Evolutionary conservation across 352 stramenopile genomes (phyloP).

Genomic region (Globisporangium emineosum): DNA sequence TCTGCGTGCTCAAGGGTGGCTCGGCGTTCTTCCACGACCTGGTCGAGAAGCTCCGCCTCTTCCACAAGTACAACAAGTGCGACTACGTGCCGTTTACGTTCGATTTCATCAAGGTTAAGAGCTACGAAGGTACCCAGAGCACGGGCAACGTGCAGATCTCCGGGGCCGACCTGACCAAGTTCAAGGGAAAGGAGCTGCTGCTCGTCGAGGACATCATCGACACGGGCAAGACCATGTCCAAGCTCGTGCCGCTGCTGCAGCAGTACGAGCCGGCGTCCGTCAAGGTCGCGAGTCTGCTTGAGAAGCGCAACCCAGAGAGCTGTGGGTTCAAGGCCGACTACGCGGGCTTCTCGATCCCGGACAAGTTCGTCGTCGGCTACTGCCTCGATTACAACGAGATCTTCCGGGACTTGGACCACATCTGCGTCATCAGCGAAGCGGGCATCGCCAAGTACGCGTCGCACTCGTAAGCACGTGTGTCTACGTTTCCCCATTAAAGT

Average conservation of each 20-base stretch:
- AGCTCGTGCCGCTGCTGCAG: constrained; percentile 88
- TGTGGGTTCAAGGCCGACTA: constrained; percentile 93
- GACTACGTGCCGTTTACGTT: constrained; percentile 91
- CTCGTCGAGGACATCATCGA: constrained; percentile 98
- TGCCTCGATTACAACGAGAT: constrained; percentile 98
- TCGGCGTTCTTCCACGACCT: constrained; percentile 89
- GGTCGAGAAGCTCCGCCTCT: constrained; percentile 77
- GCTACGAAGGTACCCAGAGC: constrained; percentile 91
- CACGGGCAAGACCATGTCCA: constrained; percentile 92
- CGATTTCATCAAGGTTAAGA: constrained; percentile 95
- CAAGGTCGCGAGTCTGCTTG: constrained; percentile 89
- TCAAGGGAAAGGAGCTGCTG: constrained; percentile 90
- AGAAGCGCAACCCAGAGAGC: constrained; percentile 91
- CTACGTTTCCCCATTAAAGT: background rate
- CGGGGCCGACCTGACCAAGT: constrained; percentile 79
- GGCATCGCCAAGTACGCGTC: constrained; percentile 88
- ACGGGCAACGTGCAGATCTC: constrained; percentile 92
- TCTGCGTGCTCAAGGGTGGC: constrained; percentile 91
- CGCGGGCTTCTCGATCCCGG: constrained; percentile 94
- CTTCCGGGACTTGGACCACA: constrained; percentile 94
- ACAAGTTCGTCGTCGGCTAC: constrained; percentile 95
- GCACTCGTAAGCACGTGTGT: constrained; percentile 27
- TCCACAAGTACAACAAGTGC: constrained; percentile 88
- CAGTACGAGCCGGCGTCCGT: constrained; percentile 80
- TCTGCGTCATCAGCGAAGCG: constrained; percentile 92